Conservation (phyloP, 495 filamentous ascomycete genomes). For the Penicillium tannophilum region DNA sequence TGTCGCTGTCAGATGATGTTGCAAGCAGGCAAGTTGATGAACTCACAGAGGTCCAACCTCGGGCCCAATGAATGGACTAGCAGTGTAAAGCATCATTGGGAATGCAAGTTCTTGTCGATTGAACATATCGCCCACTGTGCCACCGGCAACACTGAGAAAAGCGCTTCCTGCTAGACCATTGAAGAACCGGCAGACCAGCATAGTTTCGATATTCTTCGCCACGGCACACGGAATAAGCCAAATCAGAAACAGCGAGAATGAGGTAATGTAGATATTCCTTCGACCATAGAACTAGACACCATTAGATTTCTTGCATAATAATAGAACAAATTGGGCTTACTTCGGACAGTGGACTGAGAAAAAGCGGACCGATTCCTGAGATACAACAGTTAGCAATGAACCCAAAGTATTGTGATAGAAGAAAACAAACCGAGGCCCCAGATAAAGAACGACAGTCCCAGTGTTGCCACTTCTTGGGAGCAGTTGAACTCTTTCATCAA, state of each 20-base stretch:
- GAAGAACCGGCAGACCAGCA: constrained; percentile 83
- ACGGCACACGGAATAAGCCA: constrained; percentile 90
- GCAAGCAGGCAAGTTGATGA: constrained; percentile 43
- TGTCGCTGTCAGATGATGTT: background rate
- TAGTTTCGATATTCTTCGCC: constrained; percentile 78
- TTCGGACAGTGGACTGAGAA: constrained; percentile 67
- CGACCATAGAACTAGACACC: constrained; percentile 83
- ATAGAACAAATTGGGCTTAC: constrained; percentile 27
- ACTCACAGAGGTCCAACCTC: constrained; percentile 44
- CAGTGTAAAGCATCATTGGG: constrained; percentile 84
- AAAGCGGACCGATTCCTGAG: constrained; percentile 68
- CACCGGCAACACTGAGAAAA: constrained; percentile 88
- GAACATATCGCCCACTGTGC: constrained; percentile 91
- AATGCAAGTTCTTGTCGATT: constrained; percentile 68
- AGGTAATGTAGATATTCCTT: constrained; percentile 77
- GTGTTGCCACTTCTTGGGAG: constrained; percentile 69
- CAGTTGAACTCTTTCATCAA: constrained; percentile 73
- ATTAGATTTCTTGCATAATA: constrained; percentile 17
- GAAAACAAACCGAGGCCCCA: constrained; percentile 57
- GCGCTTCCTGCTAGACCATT: constrained; percentile 83
- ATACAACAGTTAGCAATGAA: constrained; percentile 11
- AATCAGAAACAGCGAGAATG: constrained; percentile 77
- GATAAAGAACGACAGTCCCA: constrained; percentile 81
- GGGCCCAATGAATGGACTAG: constrained; percentile 72
- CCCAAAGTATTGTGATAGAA: constrained; percentile 16